Evolutionary conservation across 1,284 basidiomycete genomes (phyloP).

Genomic region (Austroboletus novae-zelandiae): DNA sequence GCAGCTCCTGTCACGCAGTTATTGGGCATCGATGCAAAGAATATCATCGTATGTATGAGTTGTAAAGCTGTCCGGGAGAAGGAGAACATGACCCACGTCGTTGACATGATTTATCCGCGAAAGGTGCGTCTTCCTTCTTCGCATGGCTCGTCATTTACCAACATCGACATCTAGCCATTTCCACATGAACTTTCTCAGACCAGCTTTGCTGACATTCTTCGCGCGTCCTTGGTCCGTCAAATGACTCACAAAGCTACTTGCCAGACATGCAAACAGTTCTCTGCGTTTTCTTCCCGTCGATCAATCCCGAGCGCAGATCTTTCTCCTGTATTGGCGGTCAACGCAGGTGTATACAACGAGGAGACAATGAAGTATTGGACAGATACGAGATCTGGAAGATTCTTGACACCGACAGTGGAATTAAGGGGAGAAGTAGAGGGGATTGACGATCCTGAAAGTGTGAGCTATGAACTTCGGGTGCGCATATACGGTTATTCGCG

Average conservation of each 20-base stretch:
- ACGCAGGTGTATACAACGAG: slow-evolving; percentile 77
- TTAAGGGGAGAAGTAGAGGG: slow-evolving; percentile 59
- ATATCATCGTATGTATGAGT: slow-evolving; percentile 69
- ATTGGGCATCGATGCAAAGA: slow-evolving; percentile 74
- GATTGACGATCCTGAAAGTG: slow-evolving; percentile 53
- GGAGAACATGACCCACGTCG: slow-evolving; percentile 71
- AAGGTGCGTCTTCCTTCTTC: slow-evolving; percentile 47
- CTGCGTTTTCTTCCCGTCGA: slow-evolving; percentile 72
- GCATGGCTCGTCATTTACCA: not conserved
- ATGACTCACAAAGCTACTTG: slow-evolving; percentile 86
- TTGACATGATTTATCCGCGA: slow-evolving; percentile 90
- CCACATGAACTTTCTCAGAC: slow-evolving; percentile 50
- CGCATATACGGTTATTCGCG: slow-evolving; percentile 24
- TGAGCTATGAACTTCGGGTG: slow-evolving; percentile 73
- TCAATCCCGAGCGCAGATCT: slow-evolving; percentile 67
- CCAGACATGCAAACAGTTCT: slow-evolving; percentile 75
- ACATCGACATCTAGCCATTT: slow-evolving; percentile 30
- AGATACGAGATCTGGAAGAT: slow-evolving; percentile 47
- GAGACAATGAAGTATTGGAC: slow-evolving; percentile 81
- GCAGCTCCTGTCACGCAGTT: slow-evolving; percentile 77
- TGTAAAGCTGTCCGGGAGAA: slow-evolving; percentile 75
- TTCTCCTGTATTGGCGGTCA: slow-evolving; percentile 87
- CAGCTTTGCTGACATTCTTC: slow-evolving; percentile 73
- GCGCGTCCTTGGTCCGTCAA: slow-evolving; percentile 77
- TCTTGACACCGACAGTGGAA: slow-evolving; percentile 55